Evolutionary conservation across 192 early-diverging fungal species (phyloP), one percentile per base, ranked within the genome.

Genomic region (Mortierella claussenii): DNA sequence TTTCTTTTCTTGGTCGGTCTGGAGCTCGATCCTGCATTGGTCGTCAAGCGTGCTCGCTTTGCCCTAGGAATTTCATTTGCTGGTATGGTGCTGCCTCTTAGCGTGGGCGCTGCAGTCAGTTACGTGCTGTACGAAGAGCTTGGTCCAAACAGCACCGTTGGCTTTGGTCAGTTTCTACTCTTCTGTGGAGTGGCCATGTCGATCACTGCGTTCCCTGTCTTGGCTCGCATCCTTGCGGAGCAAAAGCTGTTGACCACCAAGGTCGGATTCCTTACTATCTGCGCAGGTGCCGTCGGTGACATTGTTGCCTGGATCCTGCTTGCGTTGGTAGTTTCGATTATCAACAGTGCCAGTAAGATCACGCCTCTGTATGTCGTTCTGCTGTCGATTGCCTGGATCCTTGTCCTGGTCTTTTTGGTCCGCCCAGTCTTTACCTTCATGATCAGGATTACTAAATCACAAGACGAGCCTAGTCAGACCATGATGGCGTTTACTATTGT

Each of bases 121-220:
- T 88, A 90, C 51, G 86, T 90, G 23, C 68, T 94, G 3, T 95
- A 90, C 62, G 65, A 85, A 23, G 52, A 86, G 11, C 62, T 90
- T 23, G 78, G 83, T 27, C 43, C 56, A 8, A 57, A 74, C 24
- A 80, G 78, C 13, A 51, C 59, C 0, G 85, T 86, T 28, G 54
- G 78, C 3, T 96, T 94, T 78, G 62, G 78, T 17, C 90, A 82
- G 20, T 97, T 95, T 68, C 49, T 98, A 21, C 86, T 96, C 52
- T 97, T 96, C 78, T 81, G 86, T 24, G 95, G 95, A 43, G 96
- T 97, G 8, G 93, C 94, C 46, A 95, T 97, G 91, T 82, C 91
- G 32, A 95, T 97, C 64, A 98, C 95, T 0, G 95, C 96, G 1
- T 98, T 97, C 60, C 97, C 97, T 0, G 97, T 98, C 1, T 85